Base-by-base conservation (phyloP, 2,329 filamentous ascomycete genomes). In the Ophiostoma triangulosporum region DNA sequence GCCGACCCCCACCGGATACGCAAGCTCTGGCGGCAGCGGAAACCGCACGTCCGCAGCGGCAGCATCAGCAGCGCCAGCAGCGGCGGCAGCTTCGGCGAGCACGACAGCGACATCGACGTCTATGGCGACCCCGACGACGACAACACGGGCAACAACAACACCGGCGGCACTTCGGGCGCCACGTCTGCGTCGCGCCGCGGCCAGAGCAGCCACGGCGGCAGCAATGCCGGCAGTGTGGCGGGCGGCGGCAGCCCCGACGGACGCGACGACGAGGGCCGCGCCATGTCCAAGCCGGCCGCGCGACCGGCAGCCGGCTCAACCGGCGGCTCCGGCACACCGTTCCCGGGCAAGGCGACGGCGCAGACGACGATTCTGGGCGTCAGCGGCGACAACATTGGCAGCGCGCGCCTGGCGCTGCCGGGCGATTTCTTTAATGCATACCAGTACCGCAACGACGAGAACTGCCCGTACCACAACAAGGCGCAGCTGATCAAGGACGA, bases 351-450 rank as follows among this genome's bases (percentile, higher is more conserved):
- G 27, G 26, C 35, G 8, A 17, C 35, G 6, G 12, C 35, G 6
- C 20, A 35, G 7, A 48, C 48, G 22, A 48, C 55, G 0, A 51
- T 58, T 20, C 27, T 48, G 4, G 58, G 58, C 15, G 58, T 56
- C 11, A 50, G 54, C 31, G 58, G 57, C 40, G 54, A 60, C 53
- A 57, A 45, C 12, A 29, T 50, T 1, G 58, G 58, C 35, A 56
- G 53, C n/a, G 54, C 58, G 17, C 54, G 57, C 2, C 66, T 66
- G 49, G 65, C 70, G 4, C 60, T 78, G 4, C 73, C 76, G 0
- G 74, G 75, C 20, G 74, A 78, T 57, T 75, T 76, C 35, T 63
- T 79, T 6, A 66, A 60, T 31, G 57, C 62, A 6, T 61, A 66
- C 31, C 50, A 51, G 9, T 60, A 60, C 55, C 62, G 61, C 5